These are phyloP conservation scores for Coelastrella sp. DNA, from an alignment of 139 green algal genomes.

Conservation along the genomic window DNA sequence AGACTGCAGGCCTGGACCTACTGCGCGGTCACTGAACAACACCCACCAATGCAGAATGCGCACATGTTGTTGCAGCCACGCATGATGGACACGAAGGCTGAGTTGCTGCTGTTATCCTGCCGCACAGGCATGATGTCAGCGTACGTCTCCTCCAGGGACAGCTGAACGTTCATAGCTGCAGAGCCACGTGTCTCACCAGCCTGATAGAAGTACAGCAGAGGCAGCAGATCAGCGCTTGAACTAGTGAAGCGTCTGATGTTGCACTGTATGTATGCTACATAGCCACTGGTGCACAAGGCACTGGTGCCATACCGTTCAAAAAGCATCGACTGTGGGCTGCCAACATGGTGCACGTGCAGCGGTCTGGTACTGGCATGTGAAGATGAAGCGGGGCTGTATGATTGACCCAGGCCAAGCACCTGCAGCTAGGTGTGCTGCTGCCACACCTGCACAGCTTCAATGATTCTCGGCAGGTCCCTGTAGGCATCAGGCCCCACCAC, in stretches of 20 bases:
- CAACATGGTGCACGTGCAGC: no score
- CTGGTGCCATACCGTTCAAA: no score
- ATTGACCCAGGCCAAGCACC: no score
- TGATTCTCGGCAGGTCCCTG: slow-evolving; percentile 85
- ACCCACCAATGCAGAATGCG: slow-evolving; percentile 86
- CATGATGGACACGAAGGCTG: slow-evolving; percentile 89
- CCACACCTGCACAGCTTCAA: slow-evolving; percentile 70
- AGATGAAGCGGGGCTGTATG: no score
- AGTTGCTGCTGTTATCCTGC: slow-evolving; percentile 32
- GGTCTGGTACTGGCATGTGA: no score
- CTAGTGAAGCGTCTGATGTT: neutral
- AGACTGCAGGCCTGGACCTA: no score
- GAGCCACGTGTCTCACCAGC: slow-evolving; percentile 11
- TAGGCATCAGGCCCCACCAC: slow-evolving; percentile 93
- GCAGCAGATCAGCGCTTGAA: neutral
- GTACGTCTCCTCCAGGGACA: slow-evolving; percentile 90
- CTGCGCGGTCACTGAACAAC: neutral
- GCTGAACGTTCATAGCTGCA: slow-evolving; percentile 85
- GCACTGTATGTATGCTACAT: neutral
- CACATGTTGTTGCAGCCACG: slow-evolving; percentile 96
- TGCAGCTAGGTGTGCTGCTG: neutral
- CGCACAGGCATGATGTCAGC: slow-evolving; percentile 87
- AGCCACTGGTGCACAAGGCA: neutral
- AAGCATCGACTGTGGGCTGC: no score
- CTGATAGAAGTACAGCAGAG: slow-evolving; percentile 41